Conservation (phyloP, 2,329 filamentous ascomycete genomes). For the Blastomyces parvus region DNA sequence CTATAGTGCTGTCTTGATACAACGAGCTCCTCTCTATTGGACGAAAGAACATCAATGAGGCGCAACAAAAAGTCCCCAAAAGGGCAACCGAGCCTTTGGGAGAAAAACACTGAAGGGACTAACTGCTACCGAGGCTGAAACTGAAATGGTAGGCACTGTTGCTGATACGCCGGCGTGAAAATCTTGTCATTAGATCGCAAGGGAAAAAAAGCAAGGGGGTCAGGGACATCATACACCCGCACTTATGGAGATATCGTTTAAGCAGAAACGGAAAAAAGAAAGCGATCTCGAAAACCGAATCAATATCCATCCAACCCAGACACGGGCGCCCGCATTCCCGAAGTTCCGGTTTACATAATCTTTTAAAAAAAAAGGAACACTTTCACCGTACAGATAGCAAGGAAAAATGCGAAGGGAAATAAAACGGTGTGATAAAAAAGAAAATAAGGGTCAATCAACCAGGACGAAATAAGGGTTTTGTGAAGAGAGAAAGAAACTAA, state of each 20-base stretch:
- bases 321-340: neutral
- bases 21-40: neutral
- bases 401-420: neutral
- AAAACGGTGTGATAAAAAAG: too few species aligned
- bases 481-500: too few species aligned
- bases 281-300: neutral
- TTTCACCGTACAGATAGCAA: neutral
- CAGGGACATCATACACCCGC: neutral
- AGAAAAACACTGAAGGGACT: neutral
- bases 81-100: neutral
- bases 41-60: neutral
- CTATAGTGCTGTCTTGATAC: neutral
- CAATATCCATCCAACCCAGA: neutral
- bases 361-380: neutral
- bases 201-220: neutral
- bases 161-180: neutral
- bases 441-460: neutral
- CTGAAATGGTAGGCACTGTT: neutral
- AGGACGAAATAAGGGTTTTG: too few species aligned
- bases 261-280: neutral
- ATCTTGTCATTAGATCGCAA: neutral
- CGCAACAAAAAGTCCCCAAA: neutral
- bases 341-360: neutral
- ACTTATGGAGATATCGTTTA: neutral
- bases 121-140: neutral